Evolutionary conservation across 1,139 yeast genomes (phyloP).

Genomic region (Diutina catenulata): DNA sequence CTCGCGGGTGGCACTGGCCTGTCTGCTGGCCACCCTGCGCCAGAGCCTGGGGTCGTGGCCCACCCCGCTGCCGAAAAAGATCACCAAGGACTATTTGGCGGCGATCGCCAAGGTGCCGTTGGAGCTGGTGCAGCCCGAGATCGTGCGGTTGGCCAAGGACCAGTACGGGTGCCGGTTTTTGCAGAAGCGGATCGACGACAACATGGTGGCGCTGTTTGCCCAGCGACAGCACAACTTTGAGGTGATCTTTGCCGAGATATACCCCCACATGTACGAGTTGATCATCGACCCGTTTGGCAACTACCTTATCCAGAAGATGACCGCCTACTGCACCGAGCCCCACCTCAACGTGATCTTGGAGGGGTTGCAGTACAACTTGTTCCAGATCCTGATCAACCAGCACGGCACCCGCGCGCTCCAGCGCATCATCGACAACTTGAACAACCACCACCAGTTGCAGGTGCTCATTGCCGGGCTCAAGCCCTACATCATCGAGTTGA

Average conservation of each 20-base stretch:
- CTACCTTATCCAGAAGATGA: slow-evolving; percentile 17
- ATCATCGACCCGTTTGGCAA: slow-evolving; percentile 30
- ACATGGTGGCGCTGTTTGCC: not conserved
- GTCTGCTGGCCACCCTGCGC: not conserved
- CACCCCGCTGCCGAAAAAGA: slow-evolving; percentile 11
- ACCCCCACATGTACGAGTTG: slow-evolving; percentile 28
- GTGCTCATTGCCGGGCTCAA: slow-evolving; percentile 14
- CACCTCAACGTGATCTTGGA: slow-evolving; percentile 30
- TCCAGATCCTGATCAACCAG: slow-evolving; percentile 32
- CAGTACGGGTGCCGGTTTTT: slow-evolving; percentile 93
- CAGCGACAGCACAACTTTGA: slow-evolving; percentile 19
- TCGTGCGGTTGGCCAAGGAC: slow-evolving; percentile 45
- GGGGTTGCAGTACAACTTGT: slow-evolving; percentile 26
- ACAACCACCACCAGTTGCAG: slow-evolving; percentile 23
- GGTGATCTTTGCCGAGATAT: slow-evolving; percentile 27
- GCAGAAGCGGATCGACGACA: slow-evolving; percentile 43
- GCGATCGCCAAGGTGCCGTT: slow-evolving; percentile 28
- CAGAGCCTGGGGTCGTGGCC: not conserved
- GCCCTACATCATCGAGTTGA: slow-evolving; percentile 30
- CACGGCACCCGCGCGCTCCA: slow-evolving; percentile 40
- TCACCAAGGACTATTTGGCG: slow-evolving; percentile 32
- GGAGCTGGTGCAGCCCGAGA: slow-evolving; percentile 20
- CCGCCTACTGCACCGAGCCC: slow-evolving; percentile 23
- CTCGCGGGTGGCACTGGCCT: not conserved
- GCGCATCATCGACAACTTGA: slow-evolving; percentile 29